Conservation (phyloP, 495 filamentous ascomycete species). For the Usnea hakonensis region DNA sequence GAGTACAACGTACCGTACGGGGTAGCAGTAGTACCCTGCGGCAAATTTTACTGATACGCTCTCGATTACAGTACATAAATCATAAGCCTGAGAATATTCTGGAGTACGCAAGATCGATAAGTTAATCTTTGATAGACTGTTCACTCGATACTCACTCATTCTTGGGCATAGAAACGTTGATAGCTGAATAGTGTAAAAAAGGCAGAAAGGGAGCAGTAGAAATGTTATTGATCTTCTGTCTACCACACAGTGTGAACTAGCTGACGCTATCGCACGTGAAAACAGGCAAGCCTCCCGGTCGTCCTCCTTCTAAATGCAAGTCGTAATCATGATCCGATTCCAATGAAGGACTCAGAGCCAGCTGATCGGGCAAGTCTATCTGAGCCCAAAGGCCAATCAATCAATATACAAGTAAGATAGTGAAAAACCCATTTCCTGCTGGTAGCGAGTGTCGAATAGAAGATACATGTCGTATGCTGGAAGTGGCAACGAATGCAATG, state of each 20-base stretch:
- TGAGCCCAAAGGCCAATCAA: slow-evolving; percentile 7
- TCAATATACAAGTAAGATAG: not conserved
- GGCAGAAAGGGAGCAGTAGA: not conserved
- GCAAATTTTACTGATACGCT: no score
- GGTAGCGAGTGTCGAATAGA: slow-evolving; percentile 15
- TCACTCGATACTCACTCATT: no score
- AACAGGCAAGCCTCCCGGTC: not conserved
- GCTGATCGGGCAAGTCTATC: slow-evolving; percentile 13
- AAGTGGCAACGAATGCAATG: slow-evolving; percentile 3
- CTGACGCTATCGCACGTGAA: slow-evolving; percentile 18
- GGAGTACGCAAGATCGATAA: no score
- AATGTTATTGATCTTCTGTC: not conserved
- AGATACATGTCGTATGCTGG: not conserved
- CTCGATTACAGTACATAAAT: no score
- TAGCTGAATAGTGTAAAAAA: no score
- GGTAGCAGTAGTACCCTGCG: no score
- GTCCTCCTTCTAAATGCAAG: slow-evolving; percentile 8
- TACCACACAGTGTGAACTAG: slow-evolving; percentile 11
- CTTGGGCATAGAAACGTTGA: no score
- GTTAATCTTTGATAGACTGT: no score
- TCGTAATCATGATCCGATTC: slow-evolving; percentile 9
- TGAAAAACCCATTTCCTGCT: slow-evolving; percentile 12
- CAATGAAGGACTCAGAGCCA: slow-evolving; percentile 18
- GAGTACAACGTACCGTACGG: no score
- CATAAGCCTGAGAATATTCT: no score